Conservation (phyloP, 2,329 filamentous ascomycete species). For the Arthrobotrys musiformis region DNA sequence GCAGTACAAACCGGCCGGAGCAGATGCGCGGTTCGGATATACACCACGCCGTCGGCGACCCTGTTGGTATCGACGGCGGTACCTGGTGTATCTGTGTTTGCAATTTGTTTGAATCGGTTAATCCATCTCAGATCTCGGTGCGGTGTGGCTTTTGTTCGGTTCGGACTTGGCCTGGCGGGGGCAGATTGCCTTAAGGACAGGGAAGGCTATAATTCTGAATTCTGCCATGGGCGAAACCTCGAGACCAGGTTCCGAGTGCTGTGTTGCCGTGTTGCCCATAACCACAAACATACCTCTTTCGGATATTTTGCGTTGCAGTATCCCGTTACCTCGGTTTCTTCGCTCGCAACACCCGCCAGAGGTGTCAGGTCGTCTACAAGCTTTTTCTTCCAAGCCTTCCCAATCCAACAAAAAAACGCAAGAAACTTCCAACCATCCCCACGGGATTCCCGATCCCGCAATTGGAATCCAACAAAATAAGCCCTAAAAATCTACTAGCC, state of each 20-base stretch:
- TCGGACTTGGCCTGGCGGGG: not conserved
- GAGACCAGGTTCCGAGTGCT: not conserved
- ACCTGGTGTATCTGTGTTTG: not conserved
- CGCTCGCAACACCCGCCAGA: not conserved
- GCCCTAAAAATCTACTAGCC: not conserved
- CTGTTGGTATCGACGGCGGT: not conserved
- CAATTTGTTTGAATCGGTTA: not conserved
- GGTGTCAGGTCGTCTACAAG: not conserved
- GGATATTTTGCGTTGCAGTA: not conserved
- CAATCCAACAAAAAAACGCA: conserved; percentile 2
- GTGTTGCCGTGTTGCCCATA: not conserved
- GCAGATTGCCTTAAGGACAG: not conserved
- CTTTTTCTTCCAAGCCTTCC: not conserved
- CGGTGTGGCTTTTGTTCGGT: not conserved
- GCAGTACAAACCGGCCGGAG: not conserved
- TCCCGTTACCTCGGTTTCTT: not conserved
- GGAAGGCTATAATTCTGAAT: conserved; percentile 12
- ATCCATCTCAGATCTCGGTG: not conserved
- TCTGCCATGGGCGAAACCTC: conserved; percentile 1
- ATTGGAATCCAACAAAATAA: conserved; percentile 6
- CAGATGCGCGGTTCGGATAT: not conserved
- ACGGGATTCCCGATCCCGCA: not conserved
- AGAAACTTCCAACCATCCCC: not conserved
- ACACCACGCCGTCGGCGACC: not conserved
- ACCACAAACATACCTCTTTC: not conserved